These are phyloP conservation scores for Homolaphlyctis polyrhiza DNA, from an alignment of 371 early-diverging fungal genomes.

Conservation along the genomic window DNA sequence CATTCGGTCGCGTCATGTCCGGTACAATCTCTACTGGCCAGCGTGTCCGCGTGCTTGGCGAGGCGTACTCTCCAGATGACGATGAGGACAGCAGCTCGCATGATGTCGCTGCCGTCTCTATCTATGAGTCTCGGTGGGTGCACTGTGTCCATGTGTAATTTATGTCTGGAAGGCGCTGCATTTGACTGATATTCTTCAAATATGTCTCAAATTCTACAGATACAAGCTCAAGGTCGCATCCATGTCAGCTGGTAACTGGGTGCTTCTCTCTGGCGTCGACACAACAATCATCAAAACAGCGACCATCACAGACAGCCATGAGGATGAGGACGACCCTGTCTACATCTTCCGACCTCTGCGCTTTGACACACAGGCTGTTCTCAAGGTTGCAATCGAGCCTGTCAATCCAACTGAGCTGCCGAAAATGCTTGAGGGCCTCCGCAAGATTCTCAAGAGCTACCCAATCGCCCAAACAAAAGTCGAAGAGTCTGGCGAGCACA, in stretches of 20 bases:
- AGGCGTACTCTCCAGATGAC: conserved; percentile 84
- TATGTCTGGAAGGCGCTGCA: neutral
- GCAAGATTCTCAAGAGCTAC: conserved; percentile 92
- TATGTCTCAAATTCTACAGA: no score
- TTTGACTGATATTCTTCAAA: neutral
- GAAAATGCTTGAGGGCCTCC: conserved; percentile 94
- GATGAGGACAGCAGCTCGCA: conserved; percentile 93
- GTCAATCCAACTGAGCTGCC: conserved; percentile 95
- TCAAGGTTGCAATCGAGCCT: conserved; percentile 95
- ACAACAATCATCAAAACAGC: conserved; percentile 90
- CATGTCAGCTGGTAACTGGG: conserved; percentile 79
- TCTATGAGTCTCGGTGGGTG: conserved; percentile 74
- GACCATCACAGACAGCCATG: conserved; percentile 63
- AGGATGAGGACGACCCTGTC: conserved; percentile 57
- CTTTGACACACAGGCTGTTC: conserved; percentile 75
- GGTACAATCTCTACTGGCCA: conserved; percentile 79
- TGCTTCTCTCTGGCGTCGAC: conserved; percentile 89
- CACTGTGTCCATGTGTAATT: no score
- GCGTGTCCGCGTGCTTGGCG: conserved; percentile 83
- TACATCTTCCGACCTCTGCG: conserved; percentile 81
- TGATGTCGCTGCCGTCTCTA: conserved; percentile 65
- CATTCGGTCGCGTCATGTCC: conserved; percentile 88
- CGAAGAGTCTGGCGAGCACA: conserved; percentile 96
- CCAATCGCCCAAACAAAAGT: conserved; percentile 89
- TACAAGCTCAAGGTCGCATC: conserved; percentile 79